Conservation (phyloP, 2,329 filamentous ascomycete species). For the Aspergillus jensenii region DNA sequence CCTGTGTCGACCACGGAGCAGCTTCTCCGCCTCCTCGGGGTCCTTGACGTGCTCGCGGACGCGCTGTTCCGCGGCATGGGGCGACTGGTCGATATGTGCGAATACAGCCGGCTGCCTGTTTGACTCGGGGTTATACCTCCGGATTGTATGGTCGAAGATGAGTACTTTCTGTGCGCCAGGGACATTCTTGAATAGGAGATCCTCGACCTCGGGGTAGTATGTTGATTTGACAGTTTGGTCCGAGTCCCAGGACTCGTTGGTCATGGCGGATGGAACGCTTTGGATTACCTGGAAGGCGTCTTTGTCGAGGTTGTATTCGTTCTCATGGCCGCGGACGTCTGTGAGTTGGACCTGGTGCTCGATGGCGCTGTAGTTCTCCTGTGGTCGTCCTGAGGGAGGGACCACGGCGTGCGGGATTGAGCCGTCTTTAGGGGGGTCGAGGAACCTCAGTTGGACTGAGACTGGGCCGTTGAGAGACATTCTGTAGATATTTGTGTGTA, state of each 20-base stretch:
- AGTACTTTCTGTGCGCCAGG: constrained; percentile 66
- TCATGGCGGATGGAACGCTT: constrained; percentile 56
- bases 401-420: constrained; percentile 51
- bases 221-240: constrained; percentile 67
- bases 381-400: constrained; percentile 60
- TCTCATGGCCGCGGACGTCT: constrained; percentile 72
- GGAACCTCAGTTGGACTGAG: constrained; percentile 9
- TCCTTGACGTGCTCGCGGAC: constrained; percentile 65
- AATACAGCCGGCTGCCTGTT: constrained; percentile 67
- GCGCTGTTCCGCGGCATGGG: constrained; percentile 63
- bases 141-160: constrained; percentile 86
- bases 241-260: constrained; percentile 59
- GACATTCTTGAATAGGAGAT: constrained; percentile 65
- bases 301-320: constrained; percentile 63
- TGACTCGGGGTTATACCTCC: constrained; percentile 61
- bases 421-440: constrained; percentile 12
- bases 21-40: constrained; percentile 62
- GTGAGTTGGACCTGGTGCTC: constrained; percentile 58
- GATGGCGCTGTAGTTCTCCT: constrained; percentile 62
- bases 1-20: constrained; percentile 66
- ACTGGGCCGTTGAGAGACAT: constrained; percentile 4
- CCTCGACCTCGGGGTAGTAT: constrained; percentile 85
- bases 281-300: constrained; percentile 72
- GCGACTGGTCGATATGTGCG: constrained; percentile 83
- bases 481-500: not conserved